Conservation (phyloP, 495 filamentous ascomycete genomes). For the Trichocladium antarcticum region DNA sequence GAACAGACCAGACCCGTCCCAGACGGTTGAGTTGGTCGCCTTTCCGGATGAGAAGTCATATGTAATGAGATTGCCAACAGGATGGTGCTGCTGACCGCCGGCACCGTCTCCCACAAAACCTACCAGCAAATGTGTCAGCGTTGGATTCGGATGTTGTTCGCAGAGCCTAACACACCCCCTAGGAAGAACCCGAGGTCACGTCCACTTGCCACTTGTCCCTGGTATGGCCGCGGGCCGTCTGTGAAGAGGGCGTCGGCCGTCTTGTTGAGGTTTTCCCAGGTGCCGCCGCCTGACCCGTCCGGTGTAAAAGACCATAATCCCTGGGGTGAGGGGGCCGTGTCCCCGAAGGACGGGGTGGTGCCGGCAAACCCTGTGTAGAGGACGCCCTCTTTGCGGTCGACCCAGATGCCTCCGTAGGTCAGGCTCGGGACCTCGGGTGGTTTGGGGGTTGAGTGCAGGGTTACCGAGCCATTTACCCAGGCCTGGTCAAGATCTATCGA, state of each 20-base stretch:
- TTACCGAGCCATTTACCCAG: constrained; percentile 11
- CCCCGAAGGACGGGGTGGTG: constrained; percentile 6
- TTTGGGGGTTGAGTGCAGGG: constrained; percentile 12
- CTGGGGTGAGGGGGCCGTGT: constrained; percentile 3
- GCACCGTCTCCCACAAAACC: constrained; percentile 1
- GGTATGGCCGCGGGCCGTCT: constrained; percentile 9
- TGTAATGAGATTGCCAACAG: constrained; percentile 5
- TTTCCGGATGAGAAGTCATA: constrained; percentile 12
- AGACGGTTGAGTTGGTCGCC: neutral
- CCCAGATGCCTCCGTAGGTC: constrained; percentile 16
- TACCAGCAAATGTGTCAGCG: neutral
- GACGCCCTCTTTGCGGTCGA: constrained; percentile 7
- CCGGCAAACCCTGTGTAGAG: constrained; percentile 21
- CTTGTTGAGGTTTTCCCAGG: constrained; percentile 17
- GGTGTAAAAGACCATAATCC: constrained; percentile 20
- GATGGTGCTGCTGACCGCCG: neutral
- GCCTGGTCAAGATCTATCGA: constrained; percentile 16
- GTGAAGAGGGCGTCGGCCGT: constrained; percentile 14
- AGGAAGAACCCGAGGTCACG: constrained; percentile 15
- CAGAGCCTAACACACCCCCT: constrained; percentile 5
- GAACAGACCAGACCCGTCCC: neutral
- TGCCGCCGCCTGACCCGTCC: constrained; percentile 4
- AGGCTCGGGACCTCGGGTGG: constrained; percentile 11
- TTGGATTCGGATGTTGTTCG: neutral
- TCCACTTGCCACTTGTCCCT: constrained; percentile 11